A percentile compares a stretch with the other conserved stretches of the same genome.
Conservation (phyloP, 768 basidiomycete genomes). For the Tulasnella sp. region DNA sequence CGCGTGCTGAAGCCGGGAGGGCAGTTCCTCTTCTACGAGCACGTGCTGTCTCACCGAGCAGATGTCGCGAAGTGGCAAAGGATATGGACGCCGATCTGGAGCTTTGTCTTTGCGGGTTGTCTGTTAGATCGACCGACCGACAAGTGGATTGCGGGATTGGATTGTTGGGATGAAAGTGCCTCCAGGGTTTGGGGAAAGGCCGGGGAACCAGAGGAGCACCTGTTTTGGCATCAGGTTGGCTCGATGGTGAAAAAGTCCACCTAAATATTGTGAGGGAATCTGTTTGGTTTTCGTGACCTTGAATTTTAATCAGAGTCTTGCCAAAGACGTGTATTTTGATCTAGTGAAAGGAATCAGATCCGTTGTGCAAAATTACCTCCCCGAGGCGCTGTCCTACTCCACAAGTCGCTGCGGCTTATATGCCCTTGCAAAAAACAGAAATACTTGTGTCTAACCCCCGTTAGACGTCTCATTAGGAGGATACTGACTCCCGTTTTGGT, state of each 20-base stretch:
- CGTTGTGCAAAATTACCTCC: too few relatives aligned
- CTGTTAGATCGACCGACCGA: slow-evolving; percentile 33
- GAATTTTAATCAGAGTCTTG: neutral
- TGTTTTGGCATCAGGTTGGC: slow-evolving; percentile 45
- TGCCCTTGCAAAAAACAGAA: too few relatives aligned
- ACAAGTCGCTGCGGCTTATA: too few relatives aligned
- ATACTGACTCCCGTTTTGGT: neutral
- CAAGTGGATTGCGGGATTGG: slow-evolving; percentile 22
- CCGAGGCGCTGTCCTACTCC: too few relatives aligned
- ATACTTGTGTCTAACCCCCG: neutral
- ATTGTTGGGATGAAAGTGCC: slow-evolving; percentile 35
- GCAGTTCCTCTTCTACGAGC: slow-evolving; percentile 55
- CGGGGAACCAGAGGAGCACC: slow-evolving; percentile 41
- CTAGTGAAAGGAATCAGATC: too few relatives aligned
- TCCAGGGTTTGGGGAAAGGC: slow-evolving; percentile 37
- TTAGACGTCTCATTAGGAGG: neutral
- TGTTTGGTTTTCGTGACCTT: neutral
- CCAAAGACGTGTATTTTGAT: neutral
- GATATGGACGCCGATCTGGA: slow-evolving; percentile 65
- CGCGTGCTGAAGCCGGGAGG: slow-evolving; percentile 55
- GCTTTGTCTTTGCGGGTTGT: slow-evolving; percentile 45
- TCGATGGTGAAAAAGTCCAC: neutral
- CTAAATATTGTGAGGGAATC: neutral
- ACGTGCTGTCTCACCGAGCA: slow-evolving; percentile 41
- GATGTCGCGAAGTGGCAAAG: slow-evolving; percentile 63